Evolutionary conservation across 2,329 filamentous ascomycete species (phyloP).

Genomic region (Ramularia endophylla): DNA sequence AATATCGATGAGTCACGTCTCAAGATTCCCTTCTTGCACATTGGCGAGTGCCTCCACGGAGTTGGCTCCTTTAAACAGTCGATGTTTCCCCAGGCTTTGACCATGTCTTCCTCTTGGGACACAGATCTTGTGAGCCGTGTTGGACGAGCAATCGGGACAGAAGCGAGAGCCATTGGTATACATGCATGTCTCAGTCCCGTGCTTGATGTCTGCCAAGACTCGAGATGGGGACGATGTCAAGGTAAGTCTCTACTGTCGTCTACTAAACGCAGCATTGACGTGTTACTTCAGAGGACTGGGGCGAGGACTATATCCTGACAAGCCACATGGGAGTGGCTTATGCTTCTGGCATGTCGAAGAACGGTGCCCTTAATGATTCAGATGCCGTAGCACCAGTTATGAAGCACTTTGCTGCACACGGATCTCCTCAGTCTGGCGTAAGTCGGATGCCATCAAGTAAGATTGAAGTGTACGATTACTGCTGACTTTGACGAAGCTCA

Average conservation of each 20-base stretch:
- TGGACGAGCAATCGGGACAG: slow-evolving; percentile 10
- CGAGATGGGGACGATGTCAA: slow-evolving; percentile 16
- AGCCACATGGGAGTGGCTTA: slow-evolving; percentile 15
- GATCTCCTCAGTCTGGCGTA: slow-evolving; percentile 9
- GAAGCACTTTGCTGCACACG: slow-evolving; percentile 17
- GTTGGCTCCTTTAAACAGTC: slow-evolving; percentile 15
- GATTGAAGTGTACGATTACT: no score
- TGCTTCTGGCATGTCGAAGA: slow-evolving; percentile 14
- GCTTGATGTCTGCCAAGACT: slow-evolving; percentile 13
- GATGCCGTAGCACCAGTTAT: slow-evolving; percentile 16
- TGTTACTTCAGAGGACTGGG: slow-evolving; percentile 11
- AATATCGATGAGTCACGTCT: slow-evolving; percentile 14
- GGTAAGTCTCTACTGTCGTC: neutral
- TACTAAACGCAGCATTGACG: neutral
- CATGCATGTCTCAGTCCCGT: slow-evolving; percentile 15
- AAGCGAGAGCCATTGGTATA: slow-evolving; percentile 14
- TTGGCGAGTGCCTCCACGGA: slow-evolving; percentile 14
- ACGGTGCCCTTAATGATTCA: slow-evolving; percentile 7
- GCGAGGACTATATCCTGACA: slow-evolving; percentile 14
- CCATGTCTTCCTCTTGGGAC: slow-evolving; percentile 12
- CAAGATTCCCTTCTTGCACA: slow-evolving; percentile 15
- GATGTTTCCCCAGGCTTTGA: slow-evolving; percentile 15
- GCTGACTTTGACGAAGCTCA: slow-evolving; percentile 1
- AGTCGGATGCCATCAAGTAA: no score
- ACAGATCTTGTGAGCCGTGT: slow-evolving; percentile 7